Percentiles rank a stretch among this genome's conserved stretches.
These are phyloP conservation scores for Linum trigynum DNA, from an alignment of 345 rosid genomes.

Conservation along the genomic window DNA sequence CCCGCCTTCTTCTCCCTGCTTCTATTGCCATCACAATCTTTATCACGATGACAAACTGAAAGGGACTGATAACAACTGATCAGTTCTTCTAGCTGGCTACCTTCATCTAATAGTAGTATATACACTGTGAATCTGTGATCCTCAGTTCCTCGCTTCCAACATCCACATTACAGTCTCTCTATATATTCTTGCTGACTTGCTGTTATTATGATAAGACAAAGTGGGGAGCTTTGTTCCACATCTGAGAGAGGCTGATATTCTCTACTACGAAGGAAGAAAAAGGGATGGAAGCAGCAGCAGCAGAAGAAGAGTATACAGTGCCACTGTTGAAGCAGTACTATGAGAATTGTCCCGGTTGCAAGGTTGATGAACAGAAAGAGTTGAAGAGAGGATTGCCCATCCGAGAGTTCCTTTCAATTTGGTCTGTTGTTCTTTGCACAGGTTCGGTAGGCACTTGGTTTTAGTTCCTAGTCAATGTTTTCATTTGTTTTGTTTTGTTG, in stretches of 20 bases:
- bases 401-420: neutral
- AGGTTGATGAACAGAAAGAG: neutral
- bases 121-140: too few relatives aligned
- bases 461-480: neutral
- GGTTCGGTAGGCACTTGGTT: neutral
- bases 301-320: neutral
- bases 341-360: neutral
- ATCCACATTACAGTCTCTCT: too few relatives aligned
- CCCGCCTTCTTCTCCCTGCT: neutral
- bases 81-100: too few relatives aligned
- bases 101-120: too few relatives aligned
- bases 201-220: too few relatives aligned
- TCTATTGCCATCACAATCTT: neutral
- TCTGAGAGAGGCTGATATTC: neutral
- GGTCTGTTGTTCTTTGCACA: slow-evolving; percentile 15
- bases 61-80: too few relatives aligned
- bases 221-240: neutral
- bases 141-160: too few relatives aligned
- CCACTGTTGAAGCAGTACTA: neutral
- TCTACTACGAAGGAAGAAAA: neutral
- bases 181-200: too few relatives aligned
- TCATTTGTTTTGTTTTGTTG: neutral
- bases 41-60: too few relatives aligned
- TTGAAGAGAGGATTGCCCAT: neutral
- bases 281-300: neutral